Base-by-base conservation (phyloP, 345 rosid species). In the Mangifera indica region DNA sequence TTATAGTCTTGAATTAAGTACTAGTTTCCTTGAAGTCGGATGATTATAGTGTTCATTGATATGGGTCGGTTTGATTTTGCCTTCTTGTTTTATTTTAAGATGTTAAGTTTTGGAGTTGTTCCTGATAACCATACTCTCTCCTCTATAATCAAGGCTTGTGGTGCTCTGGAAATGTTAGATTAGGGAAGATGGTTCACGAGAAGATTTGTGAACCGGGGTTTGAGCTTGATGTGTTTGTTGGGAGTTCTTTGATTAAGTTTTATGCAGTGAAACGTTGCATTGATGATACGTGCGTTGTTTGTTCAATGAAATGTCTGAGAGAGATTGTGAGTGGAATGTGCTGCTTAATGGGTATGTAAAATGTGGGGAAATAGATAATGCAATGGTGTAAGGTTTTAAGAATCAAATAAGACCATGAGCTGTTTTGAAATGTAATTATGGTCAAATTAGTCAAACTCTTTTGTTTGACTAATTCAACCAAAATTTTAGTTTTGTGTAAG, bases 301-400 rank as follows among this genome's bases (percentile, higher is more conserved):
- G 77, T 93, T 91, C 42, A 88, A 75, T 63, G 78, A 73, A 81
- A 85, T 88, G 80, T 34, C 72, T 13, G 34, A 79, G 29, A 88
- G 67, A 80, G 97, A 89, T 78, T 84, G 82, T 72, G 98, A 89
- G 70, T 93, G 97, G 93, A 93, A 93, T 76, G 98, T 86, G 69
- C 89, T 93, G 97, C 82, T 93, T 71, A 78, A 84, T 65, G 96
- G 92, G 0, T 86, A 80, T 75, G 80, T 78, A 55, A 85, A 81
- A 54, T 83, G 79, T 71, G 85, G 82, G 72, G 86, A 78, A 72
- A 76, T 26, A 0, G 73, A 61, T 71, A 80, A 80, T 61, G 96
- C 87, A 21, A 1, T 84, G 1, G 63, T 63, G 64, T 72, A n/a
- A n/a, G 76, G 71, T 91, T 93, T 76, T 26, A 60, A 79, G 84